phyloP scores from a whole-genome alignment of 192 early-diverging fungal species.

The Backusella parvicylindrica region DNA sequence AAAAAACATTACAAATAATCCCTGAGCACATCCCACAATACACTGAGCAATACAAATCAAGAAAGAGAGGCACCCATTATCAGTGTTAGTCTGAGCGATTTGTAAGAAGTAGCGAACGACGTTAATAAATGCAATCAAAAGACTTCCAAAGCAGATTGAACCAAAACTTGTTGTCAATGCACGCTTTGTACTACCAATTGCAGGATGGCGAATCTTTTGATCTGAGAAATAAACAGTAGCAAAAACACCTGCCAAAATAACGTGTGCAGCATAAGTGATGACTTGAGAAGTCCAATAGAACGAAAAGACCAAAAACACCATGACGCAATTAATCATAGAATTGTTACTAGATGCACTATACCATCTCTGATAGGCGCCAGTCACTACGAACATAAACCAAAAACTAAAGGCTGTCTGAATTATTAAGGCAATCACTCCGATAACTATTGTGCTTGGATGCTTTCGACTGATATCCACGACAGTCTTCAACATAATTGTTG shows the following conservation, averaged over 20 bases:
- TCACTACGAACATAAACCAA: constrained; percentile 67
- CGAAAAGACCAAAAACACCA: constrained; percentile 60
- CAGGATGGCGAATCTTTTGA: constrained; percentile 44
- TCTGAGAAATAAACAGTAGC: constrained; percentile 80
- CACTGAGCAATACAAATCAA: constrained; percentile 73
- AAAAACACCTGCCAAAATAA: constrained; percentile 74
- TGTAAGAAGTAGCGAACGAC: constrained; percentile 66
- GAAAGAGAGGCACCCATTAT: constrained; percentile 55
- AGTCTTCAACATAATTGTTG: constrained; percentile 71
- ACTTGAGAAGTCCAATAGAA: constrained; percentile 81
- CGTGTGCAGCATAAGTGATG: constrained; percentile 70
- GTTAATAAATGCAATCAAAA: constrained; percentile 59
- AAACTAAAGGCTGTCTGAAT: constrained; percentile 63
- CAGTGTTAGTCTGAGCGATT: constrained; percentile 43
- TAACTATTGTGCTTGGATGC: constrained; percentile 76
- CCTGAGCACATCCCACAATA: constrained; percentile 72
- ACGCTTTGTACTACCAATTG: constrained; percentile 71
- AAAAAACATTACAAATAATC: constrained; percentile 60
- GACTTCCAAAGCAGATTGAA: constrained; percentile 74
- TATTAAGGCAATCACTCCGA: constrained; percentile 73
- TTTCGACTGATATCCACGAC: constrained; percentile 71
- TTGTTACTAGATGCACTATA: constrained; percentile 55
- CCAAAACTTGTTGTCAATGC: constrained; percentile 81
- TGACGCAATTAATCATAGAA: constrained; percentile 52
- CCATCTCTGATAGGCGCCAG: constrained; percentile 61